These are phyloP conservation scores for Fusarium acutatum DNA, from an alignment of 2,329 filamentous ascomycete genomes.

Conservation along the genomic window DNA sequence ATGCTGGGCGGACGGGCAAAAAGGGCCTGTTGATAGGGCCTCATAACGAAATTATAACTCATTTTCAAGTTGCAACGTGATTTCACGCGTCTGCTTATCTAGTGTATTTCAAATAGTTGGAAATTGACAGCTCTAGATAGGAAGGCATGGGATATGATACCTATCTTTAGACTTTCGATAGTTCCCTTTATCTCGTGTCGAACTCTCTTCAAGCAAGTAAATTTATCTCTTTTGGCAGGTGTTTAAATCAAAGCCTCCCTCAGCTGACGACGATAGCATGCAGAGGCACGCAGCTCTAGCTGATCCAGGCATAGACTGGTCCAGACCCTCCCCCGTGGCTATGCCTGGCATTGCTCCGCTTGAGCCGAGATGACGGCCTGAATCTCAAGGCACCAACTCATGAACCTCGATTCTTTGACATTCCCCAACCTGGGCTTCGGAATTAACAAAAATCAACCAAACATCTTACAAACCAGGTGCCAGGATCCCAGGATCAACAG, in stretches of 20 bases:
- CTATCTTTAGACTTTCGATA: neutral
- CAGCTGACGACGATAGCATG: neutral
- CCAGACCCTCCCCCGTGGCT: neutral
- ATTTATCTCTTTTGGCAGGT: neutral
- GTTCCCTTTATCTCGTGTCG: neutral
- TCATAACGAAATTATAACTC: neutral
- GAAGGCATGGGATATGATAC: neutral
- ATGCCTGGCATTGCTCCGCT: conserved; percentile 2
- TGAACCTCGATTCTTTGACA: conserved; percentile 6
- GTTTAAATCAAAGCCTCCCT: neutral
- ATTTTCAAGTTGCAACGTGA: neutral
- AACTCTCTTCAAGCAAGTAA: neutral
- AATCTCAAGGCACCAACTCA: neutral
- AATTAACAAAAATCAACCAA: conserved; percentile 27
- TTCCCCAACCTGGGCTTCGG: conserved; percentile 8
- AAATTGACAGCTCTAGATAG: neutral
- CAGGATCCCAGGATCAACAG: conserved; percentile 22
- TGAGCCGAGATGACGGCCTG: conserved; percentile 15
- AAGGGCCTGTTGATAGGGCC: neutral
- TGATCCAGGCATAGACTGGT: neutral
- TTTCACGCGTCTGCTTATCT: neutral
- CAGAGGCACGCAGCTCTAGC: neutral
- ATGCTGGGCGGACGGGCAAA: neutral
- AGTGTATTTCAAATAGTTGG: neutral
- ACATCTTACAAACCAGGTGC: conserved; percentile 32